Conservation (phyloP, 345 rosid species). For the Sonneratia alba region DNA sequence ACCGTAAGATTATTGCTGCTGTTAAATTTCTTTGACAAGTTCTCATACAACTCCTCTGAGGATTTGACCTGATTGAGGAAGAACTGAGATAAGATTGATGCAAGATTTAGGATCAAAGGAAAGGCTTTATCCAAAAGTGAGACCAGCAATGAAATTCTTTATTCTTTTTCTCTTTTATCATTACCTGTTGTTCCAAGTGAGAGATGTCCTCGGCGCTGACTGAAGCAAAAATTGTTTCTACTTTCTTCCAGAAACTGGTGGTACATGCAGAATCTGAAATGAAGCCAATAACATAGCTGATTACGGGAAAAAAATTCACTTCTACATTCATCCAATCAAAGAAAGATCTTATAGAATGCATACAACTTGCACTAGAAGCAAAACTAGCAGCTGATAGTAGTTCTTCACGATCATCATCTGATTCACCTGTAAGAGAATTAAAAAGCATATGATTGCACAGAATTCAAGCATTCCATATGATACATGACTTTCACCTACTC, state of each 20-base stretch:
- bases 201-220: conserved; percentile 24
- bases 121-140: neutral
- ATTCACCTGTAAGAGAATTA: too few species aligned
- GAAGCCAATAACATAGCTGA: conserved; percentile 4
- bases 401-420: too few species aligned
- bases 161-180: neutral
- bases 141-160: neutral
- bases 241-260: conserved; percentile 41
- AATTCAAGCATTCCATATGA: neutral
- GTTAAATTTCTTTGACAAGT: conserved; percentile 1
- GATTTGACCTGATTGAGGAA: conserved; percentile 1
- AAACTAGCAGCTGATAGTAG: too few species aligned
- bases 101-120: neutral
- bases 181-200: conserved; percentile 41
- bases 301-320: neutral
- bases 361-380: conserved; percentile 9
- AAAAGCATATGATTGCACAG: too few species aligned
- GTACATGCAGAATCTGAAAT: conserved; percentile 38
- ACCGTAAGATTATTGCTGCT: neutral
- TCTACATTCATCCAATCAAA: neutral
- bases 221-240: conserved; percentile 32
- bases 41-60: neutral
- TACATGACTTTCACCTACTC: neutral
- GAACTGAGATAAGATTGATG: neutral
- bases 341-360: conserved; percentile 7